A percentile compares a stretch with the other conserved stretches of the same genome.
phyloP scores from a whole-genome alignment of 257 asterid species.

The Nicotiana sylvestris region DNA sequence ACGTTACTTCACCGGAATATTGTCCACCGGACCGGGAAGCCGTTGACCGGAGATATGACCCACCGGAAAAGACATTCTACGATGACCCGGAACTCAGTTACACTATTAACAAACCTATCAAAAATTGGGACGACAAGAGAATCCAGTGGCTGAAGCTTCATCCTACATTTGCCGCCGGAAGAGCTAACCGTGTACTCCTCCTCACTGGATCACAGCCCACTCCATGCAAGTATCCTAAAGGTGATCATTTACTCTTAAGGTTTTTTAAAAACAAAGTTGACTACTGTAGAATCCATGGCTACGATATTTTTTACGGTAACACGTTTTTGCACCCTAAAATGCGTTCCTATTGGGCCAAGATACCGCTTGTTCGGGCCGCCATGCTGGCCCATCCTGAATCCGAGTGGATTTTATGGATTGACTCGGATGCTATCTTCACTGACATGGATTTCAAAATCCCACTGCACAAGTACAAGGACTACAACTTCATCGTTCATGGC shows the following conservation, averaged over 20 bases:
- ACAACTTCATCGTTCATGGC: constrained; percentile 65
- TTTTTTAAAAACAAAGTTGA: constrained; percentile 75
- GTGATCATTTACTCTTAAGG: constrained; percentile 59
- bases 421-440: constrained; percentile 73
- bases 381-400: constrained; percentile 79
- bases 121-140: constrained; percentile 64
- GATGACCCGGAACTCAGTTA: constrained; percentile 50
- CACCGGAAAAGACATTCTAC: constrained; percentile 49
- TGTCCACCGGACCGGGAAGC: neutral
- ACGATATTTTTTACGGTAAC: constrained; percentile 32
- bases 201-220: constrained; percentile 73
- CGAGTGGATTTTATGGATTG: constrained; percentile 83
- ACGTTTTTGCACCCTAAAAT: constrained; percentile 41
- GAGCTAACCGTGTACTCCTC: constrained; percentile 38
- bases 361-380: constrained; percentile 57
- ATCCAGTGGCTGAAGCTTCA: constrained; percentile 51
- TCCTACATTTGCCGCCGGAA: constrained; percentile 22
- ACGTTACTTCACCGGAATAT: neutral
- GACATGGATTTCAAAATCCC: constrained; percentile 83
- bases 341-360: constrained; percentile 66
- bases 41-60: constrained; percentile 25
- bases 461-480: constrained; percentile 44
- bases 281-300: constrained; percentile 63
- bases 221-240: constrained; percentile 50
- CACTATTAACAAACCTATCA: constrained; percentile 52